Evolutionary conservation across 1,139 yeast species (phyloP), one percentile per base, ranked within the genome.

Genomic region (Sugiyamaella japonica): DNA sequence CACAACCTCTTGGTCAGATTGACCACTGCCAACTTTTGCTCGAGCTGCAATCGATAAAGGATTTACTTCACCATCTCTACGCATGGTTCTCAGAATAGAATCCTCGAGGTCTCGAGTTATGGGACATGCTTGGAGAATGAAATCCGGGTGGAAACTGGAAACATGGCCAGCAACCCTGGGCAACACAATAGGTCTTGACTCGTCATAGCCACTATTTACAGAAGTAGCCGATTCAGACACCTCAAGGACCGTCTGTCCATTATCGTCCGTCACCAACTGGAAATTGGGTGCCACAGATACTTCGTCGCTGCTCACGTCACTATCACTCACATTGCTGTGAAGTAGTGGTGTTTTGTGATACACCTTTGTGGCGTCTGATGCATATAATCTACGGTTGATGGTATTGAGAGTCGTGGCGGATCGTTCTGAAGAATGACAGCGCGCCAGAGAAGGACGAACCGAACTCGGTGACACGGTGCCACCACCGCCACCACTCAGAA

Each of bases 81-180:
- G 46, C 69, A 66, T 64, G 13, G 67, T 60, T 7, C 56, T 42
- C 9, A 58, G 53, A 41, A 66, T 61, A 29, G 59, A 59, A 13
- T 59, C 63, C 40, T 64, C 68, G 23, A 66, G 57, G n/a, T 62
- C 67, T 7, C 57, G 56, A 17, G 60, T 51, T 29, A 56, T 48
- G 5, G 66, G 61, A 16, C 65, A 63, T 5, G 66, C 69, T 45
- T 66, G 70, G 3, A 66, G 47, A 12, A 59, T 50, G 50, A 66
- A 66, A 20, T 66, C 69, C 2, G 70, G 69, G 51, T 65, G 69
- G 49, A 65, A 61, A 36, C 65, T 67, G 1, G 65, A 56, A 28
- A 63, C 52, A 48, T 64, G 66, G 5, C 70, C 70, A 1, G 66
- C 69, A 10, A 66, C 57, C 2, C 67, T 64, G 2, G 68, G 66